Evolutionary conservation across 768 basidiomycete species (phyloP), one percentile per base, ranked within the genome.

Genomic region (Tricholoma sp.): DNA sequence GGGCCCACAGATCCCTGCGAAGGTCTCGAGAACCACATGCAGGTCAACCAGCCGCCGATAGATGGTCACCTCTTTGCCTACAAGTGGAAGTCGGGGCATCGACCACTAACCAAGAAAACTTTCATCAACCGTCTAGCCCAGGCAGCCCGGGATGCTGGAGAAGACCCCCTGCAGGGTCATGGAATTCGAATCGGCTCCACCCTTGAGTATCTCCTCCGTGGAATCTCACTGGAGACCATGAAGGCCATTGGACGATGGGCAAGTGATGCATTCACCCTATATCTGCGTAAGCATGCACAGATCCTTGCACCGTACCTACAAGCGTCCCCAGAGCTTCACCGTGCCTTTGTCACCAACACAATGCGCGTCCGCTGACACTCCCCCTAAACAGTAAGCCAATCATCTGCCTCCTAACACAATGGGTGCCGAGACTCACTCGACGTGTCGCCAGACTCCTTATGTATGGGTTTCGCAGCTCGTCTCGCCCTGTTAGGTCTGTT

Each of bases 151-250:
- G n/a, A n/a, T n/a, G n/a, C n/a, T n/a, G 6, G 49, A 27, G 5
- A 62, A 0, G 27, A 59, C 0, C 61, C 54, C 0, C 12, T 70
- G 1, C 60, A 65, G 27, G 64, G 69, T 1, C 71, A 74, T 52
- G 59, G 67, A 6, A 61, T 72, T 0, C 27, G 61, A 0, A 71
- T 72, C 7, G 65, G 72, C 0, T 61, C 70, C 0, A 71, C 66
- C 0, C 58, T 69, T 0, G n/a, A n/a, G n/a, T n/a, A n/a, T n/a
- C n/a, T n/a, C n/a, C n/a, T n/a, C n/a, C n/a, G n/a, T n/a, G n/a
- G 59, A 67, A 55, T 67, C 4, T 55, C 59, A 0, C 58, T 60
- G 32, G 59, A 63, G 34, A 57, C 50, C 2, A 27, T 63, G 39
- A 63, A 63, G 34, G 57, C 27, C n/a, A 63, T 57, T 6, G 59